A percentile compares a stretch with the other conserved stretches of the same genome.
phyloP scores from a whole-genome alignment of 2,329 filamentous ascomycete genomes.

The Fusarium guadeloupense region DNA sequence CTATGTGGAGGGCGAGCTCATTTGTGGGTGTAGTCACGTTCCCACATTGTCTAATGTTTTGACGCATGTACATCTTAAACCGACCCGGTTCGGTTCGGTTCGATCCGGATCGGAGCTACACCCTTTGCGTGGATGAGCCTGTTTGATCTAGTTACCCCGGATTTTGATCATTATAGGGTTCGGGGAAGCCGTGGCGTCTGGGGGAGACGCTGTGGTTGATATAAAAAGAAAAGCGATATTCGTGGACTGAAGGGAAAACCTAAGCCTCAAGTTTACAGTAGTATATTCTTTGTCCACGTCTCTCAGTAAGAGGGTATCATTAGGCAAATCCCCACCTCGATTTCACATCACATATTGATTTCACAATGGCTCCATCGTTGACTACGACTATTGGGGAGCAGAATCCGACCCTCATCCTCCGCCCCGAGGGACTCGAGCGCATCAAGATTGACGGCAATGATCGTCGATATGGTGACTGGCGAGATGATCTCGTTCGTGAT shows the following conservation, averaged over 20 bases:
- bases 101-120: conserved; percentile 10
- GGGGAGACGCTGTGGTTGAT: not conserved
- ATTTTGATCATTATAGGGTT: not conserved
- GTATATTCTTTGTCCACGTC: too few relatives aligned
- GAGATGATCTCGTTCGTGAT: conserved; percentile 36
- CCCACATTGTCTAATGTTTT: too few relatives aligned
- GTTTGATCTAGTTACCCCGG: conserved; percentile 2
- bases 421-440: conserved; percentile 33
- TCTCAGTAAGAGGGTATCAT: too few relatives aligned
- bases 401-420: conserved; percentile 33
- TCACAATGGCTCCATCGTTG: conserved; percentile 19
- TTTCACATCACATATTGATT: not conserved
- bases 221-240: conserved; percentile 28
- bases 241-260: too few relatives aligned
- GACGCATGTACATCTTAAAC: too few relatives aligned
- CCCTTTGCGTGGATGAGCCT: not conserved
- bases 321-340: too few relatives aligned
- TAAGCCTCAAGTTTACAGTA: too few relatives aligned
- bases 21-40: too few relatives aligned
- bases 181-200: not conserved
- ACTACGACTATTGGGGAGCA: conserved; percentile 16
- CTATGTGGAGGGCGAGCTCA: too few relatives aligned
- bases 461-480: conserved; percentile 36
- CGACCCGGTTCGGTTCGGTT: not conserved
- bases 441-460: conserved; percentile 33